phyloP scores from a whole-genome alignment of 108 stramenopile species.

The Cyclotella atomus region DNA sequence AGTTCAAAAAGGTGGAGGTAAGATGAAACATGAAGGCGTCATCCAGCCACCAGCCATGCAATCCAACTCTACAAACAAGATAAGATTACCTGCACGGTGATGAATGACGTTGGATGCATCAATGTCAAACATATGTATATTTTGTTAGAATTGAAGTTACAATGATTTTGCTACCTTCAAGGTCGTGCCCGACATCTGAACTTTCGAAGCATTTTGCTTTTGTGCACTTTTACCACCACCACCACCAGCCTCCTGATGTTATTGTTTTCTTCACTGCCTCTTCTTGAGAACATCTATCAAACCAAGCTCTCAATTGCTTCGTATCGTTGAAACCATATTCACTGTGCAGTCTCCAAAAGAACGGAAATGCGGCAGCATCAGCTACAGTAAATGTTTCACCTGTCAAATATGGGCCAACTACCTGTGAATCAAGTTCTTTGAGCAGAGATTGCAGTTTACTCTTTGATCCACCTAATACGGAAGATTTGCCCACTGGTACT shows the following conservation, averaged over 20 bases:
- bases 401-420: slow-evolving; percentile 57
- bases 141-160: too few species aligned
- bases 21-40: too few species aligned
- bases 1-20: too few species aligned
- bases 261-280: slow-evolving; percentile 67
- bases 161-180: too few species aligned
- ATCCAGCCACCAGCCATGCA: too few species aligned
- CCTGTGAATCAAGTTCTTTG: slow-evolving; percentile 55
- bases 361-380: slow-evolving; percentile 86
- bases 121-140: too few species aligned
- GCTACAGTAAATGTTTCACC: slow-evolving; percentile 75
- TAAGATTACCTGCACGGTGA: too few species aligned
- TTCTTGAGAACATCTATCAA: slow-evolving; percentile 57
- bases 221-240: slow-evolving; percentile 72
- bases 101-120: too few species aligned
- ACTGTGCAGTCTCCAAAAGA: slow-evolving; percentile 80
- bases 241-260: slow-evolving; percentile 64
- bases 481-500: slow-evolving; percentile 70
- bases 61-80: too few species aligned
- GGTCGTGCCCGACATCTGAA: too few species aligned
- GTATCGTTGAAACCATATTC: slow-evolving; percentile 68
- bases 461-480: slow-evolving; percentile 62
- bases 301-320: slow-evolving; percentile 57
- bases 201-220: not conserved
- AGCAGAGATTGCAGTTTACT: slow-evolving; percentile 58